Base-by-base conservation (phyloP, 352 stramenopile species). In the Globisporangium echinulatum region DNA sequence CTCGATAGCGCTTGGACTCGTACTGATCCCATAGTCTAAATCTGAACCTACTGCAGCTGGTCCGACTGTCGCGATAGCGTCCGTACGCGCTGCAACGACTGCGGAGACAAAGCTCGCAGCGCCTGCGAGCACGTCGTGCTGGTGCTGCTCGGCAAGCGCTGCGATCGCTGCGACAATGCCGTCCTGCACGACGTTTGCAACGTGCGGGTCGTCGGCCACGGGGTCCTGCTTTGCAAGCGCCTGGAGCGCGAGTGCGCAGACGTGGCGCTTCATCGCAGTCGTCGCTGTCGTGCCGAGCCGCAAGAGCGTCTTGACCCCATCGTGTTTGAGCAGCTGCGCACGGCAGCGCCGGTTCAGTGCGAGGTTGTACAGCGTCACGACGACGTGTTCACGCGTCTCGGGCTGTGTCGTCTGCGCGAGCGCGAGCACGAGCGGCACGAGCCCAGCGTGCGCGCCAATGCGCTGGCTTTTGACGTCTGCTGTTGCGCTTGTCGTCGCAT, bases 301-400 rank as follows among this genome's bases (percentile, higher is more conserved):
- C 14, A 92, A 60, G 14, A 91, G 64, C 42, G 74, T 71, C 57
- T 87, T 88, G n/a, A 91, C 79, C n/a, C 72, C 84, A 54, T 94
- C 80, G 59, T 89, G 65, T 64, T 86, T 85, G 66, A 92, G 77
- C 36, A 94, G 57, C 36, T 90, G 76, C 57, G 74, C 64, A 25
- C 85, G 79, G 59, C 74, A 86, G 36, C 76, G 79, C 36, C 65
- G 68, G 57, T 84, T 67, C 33, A 71, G 62, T 38, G 79, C 72
- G 14, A 92, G 64, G 64, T 88, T 94, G 63, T 87, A 71, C 19
- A 94, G 58, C 19, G 80, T 65, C 19, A 91, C 70, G 52, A 85
- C 67, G 9, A 89, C 79, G 40, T 94, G 70, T 61, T 92, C 77
- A 15, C 77, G 77, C 15, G 84, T 90, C 48, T 87, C 79, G 9